Conservation (phyloP, 768 basidiomycete genomes). For the Terana coerulea region DNA sequence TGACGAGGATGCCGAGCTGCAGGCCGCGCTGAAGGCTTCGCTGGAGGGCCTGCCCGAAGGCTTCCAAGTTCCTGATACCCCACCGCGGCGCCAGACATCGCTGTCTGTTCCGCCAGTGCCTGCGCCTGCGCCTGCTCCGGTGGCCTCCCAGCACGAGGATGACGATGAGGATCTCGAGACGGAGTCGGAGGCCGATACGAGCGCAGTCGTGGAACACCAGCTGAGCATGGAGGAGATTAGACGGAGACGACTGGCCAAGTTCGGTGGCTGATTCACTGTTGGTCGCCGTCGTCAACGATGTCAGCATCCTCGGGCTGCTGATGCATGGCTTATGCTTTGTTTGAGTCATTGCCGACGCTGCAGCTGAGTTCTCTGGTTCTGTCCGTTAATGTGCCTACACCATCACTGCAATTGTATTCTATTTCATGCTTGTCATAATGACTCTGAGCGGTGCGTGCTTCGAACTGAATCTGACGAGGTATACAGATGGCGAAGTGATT, state of each 20-base stretch:
- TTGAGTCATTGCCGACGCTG: too few relatives aligned
- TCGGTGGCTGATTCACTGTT: conserved; percentile 57
- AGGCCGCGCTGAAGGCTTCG: conserved; percentile 84
- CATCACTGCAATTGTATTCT: too few relatives aligned
- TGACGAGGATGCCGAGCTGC: conserved; percentile 84
- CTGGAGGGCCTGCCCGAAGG: conserved; percentile 60
- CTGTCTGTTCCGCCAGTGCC: conserved; percentile 1
- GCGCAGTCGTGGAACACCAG: conserved; percentile 24
- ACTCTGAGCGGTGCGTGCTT: too few relatives aligned
- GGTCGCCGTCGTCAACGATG: too few relatives aligned
- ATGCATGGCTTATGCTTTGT: too few relatives aligned
- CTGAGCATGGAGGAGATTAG: conserved; percentile 66
- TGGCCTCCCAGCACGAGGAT: conserved; percentile 10
- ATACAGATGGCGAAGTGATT: too few relatives aligned
- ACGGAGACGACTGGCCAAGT: conserved; percentile 57
- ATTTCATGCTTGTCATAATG: too few relatives aligned
- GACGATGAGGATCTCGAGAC: conserved; percentile 32
- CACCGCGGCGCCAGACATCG: conserved; percentile 7
- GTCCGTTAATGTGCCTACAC: too few relatives aligned
- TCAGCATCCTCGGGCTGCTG: too few relatives aligned
- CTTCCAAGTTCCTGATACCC: conserved; percentile 33
- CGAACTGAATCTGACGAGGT: too few relatives aligned
- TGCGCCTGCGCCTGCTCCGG: not conserved
- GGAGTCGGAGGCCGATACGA: conserved; percentile 22
- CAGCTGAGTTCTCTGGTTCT: too few relatives aligned